Evolutionary conservation across 2,329 filamentous ascomycete genomes (phyloP), one percentile per base, ranked within the genome.

Genomic region (Fusarium beomiforme): DNA sequence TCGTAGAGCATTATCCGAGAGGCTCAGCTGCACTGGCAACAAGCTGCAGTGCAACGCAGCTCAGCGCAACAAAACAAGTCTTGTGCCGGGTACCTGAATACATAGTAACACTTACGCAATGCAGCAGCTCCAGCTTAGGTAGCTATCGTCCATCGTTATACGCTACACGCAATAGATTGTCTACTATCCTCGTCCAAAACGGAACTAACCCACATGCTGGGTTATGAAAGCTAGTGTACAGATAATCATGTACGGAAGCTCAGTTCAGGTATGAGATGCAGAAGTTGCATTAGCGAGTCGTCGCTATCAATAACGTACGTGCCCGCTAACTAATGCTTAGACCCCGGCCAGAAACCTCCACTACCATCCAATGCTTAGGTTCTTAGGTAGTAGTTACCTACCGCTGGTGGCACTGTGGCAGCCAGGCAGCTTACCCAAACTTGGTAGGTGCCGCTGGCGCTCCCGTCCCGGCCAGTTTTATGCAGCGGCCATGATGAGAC

Each of bases 401-500:
- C n/a, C n/a, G n/a, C n/a, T n/a, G n/a, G n/a, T n/a, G n/a, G n/a
- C n/a, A n/a, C n/a, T n/a, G n/a, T n/a, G n/a, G n/a, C n/a, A n/a
- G n/a, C n/a, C n/a, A n/a, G n/a, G 33, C 47, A 46, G 26, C 51
- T 46, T 46, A 26, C 19, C 21, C 56, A 26, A 71, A 49, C 66
- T 68, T 56, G 71, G 74, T 74, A 76, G 74, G 74, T 75, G 72
- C 68, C 61, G 64, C 59, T 73, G 60, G 65, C 64, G 64, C 64
- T 69, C 71, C 71, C 60, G 63, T 66, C 67, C 64, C 64, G 60
- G 59, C 56, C 53, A 62, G 50, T 62, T 63, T 72, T 73, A 72
- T 71, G 73, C 65, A 76, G 49, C 57, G 39, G 56, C 37, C 31
- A 31, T 37, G 47, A 46, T 67, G 56, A 64, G 60, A 71, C 53